These are phyloP conservation scores for Rachicladosporium sp. DNA, from an alignment of 2,329 filamentous ascomycete species.

Conservation along the genomic window DNA sequence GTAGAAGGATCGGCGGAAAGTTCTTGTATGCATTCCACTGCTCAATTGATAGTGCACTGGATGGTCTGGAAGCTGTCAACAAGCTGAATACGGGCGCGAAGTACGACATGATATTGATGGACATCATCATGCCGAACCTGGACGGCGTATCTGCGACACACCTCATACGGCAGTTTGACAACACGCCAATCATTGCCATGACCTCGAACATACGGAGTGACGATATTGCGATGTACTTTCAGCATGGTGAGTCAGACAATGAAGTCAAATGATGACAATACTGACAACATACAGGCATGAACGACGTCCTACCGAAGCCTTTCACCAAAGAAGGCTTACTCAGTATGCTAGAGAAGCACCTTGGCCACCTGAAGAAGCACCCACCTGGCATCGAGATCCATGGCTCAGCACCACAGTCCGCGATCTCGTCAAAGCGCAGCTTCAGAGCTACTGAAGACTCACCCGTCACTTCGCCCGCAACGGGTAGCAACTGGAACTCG, in stretches of 20 bases:
- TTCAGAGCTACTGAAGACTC: conserved; percentile 50
- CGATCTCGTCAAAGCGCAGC: conserved; percentile 42
- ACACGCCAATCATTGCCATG: conserved; percentile 90
- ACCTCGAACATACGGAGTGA: conserved; percentile 95
- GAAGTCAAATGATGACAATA: background rate
- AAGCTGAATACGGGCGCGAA: conserved; percentile 59
- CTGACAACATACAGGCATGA: conserved; percentile 58
- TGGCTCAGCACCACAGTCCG: conserved; percentile 34
- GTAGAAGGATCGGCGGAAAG: conserved; percentile 53
- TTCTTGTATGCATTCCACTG: conserved; percentile 55
- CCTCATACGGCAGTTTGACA: conserved; percentile 77
- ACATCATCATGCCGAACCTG: conserved; percentile 87
- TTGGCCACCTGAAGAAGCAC: conserved; percentile 65
- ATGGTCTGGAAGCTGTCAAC: conserved; percentile 83
- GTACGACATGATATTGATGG: conserved; percentile 48
- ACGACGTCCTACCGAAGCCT: conserved; percentile 90
- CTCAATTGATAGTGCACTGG: conserved; percentile 54
- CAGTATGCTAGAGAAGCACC: conserved; percentile 72
- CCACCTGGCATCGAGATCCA: conserved; percentile 13
- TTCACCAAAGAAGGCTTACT: conserved; percentile 81
- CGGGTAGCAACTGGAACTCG: conserved; percentile 52
- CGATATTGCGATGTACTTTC: conserved; percentile 94
- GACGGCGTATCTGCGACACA: conserved; percentile 92
- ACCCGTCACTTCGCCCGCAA: conserved; percentile 48
- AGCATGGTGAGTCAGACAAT: conserved; percentile 58